Base-by-base conservation (phyloP, 805 yeast species). In the Candida qinlingensis region DNA sequence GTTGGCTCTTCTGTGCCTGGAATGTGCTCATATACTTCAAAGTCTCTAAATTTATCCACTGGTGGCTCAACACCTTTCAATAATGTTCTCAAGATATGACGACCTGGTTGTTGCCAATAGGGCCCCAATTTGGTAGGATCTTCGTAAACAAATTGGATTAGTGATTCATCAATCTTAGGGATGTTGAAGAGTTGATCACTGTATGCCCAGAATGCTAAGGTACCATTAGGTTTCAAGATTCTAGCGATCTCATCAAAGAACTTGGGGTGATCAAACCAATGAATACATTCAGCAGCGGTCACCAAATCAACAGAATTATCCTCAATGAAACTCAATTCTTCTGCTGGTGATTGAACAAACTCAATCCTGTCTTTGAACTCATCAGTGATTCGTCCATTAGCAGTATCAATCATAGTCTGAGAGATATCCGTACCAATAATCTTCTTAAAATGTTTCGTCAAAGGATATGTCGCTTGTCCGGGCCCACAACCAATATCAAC, bases 71-170 rank as follows among this genome's bases (percentile, higher is more conserved):
- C 70, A 9, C 69, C 76, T 12, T 53, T 58, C 52, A 76, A 72
- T 49, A 73, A 59, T 6, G 67, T 53, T 45, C 82, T 68, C 34
- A 91, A 64, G 11, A 76, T 67, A 6, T 60, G 46, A 42, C 96
- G 71, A 0, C 97, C 97, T 0, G 96, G 94, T 55, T 84, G 85
- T 57, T 87, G 86, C 97, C 97, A 91, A 60, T 79, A 79, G 0
- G 82, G 81, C 0, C 91, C 91, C 41, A 85, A 62, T 40, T 60
- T 68, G 3, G 64, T 59, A 0, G 75, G 63, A 38, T 77, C 78
- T 7, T 66, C 73, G 55, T 81, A 81, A 10, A 77, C 70, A 56
- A 76, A 79, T 30, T 80, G 75, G 31, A 66, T 57, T 43, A 79
- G 73, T 6, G 84, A 61, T 38, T 73, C 70, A 53, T 85, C 82